Percentiles rank a stretch among this genome's conserved stretches.
Evolutionary conservation across 2,329 filamentous ascomycete species (phyloP).

Genomic region (Eutypa lata): DNA sequence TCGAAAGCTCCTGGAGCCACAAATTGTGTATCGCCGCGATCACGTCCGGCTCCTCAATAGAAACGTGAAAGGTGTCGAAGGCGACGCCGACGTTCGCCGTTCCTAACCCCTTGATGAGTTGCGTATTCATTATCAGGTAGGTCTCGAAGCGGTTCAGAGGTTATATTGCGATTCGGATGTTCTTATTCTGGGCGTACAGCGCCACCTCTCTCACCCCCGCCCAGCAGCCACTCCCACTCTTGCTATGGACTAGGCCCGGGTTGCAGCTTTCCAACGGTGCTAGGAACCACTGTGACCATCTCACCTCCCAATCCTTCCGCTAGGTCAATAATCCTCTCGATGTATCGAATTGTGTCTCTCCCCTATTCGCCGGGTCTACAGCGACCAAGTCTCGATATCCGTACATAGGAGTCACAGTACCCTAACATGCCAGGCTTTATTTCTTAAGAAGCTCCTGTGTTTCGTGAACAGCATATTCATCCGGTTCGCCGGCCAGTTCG

Average conservation of each 20-base stretch:
- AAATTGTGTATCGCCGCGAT: conserved; percentile 11
- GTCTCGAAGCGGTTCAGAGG: conserved; percentile 19
- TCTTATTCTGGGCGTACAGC: conserved; percentile 8
- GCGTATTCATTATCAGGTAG: conserved; percentile 13
- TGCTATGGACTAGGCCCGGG: conserved; percentile 7
- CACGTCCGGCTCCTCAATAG: conserved; percentile 14
- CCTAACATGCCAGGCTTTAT: conserved; percentile 13
- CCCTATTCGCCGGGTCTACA: conserved; percentile 3
- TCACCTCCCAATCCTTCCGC: conserved; percentile 10
- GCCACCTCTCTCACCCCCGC: conserved; percentile 12
- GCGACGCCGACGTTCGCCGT: conserved; percentile 12
- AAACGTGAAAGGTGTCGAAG: conserved; percentile 16
- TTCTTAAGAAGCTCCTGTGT: conserved; percentile 11
- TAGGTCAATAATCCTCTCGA: conserved; percentile 13
- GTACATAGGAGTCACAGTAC: conserved; percentile 14
- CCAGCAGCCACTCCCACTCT: conserved; percentile 16
- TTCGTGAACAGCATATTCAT: conserved; percentile 7
- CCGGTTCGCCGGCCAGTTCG: conserved; percentile 15
- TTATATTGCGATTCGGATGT: conserved; percentile 11
- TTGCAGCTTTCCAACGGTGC: conserved; percentile 15
- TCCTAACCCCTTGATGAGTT: conserved; percentile 11
- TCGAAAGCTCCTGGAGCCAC: conserved; percentile 10
- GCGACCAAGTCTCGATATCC: conserved; percentile 12
- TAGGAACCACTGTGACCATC: conserved; percentile 11
- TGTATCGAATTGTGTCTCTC: conserved; percentile 11